Evolutionary conservation across 164 flowering plant species (phyloP), one percentile per base, ranked within the genome.

Genomic region (Piper longum): DNA sequence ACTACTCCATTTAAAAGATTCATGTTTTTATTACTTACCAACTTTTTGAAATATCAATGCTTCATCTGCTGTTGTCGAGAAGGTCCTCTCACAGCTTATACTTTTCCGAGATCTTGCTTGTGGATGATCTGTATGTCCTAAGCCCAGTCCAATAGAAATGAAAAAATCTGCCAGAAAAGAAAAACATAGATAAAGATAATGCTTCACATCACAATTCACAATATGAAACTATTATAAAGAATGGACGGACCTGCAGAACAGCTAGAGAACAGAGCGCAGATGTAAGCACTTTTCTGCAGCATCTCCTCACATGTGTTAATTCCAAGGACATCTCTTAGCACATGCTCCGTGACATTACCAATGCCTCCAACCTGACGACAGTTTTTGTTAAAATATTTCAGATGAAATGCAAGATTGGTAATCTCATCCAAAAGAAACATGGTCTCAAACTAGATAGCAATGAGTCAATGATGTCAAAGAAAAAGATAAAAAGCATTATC

Each of bases 331-430:
- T 80, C 88, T 73, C 73, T 84, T 66, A 93, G 64, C 56, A 85
- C 76, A 68, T 73, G 78, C 70, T 93, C 99, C 4, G 99, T 93
- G 68, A 93, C 99, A 77, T 85, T 90, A 65, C 99, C 99, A 67
- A 93, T 90, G 71, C 99, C 99, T 18, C 96, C 96, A 74, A 93
- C 81, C 99, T 93, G 85, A 61, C 13, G 9, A 18, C 18, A 5
- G 14, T 17, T 16, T 26, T 26, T 26, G 36, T 26, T 26, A 7
- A 41, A 11, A 17, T 41, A 56, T 43, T 40, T 39, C 9, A 8
- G 56, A 16, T 2, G 12, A 48, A 12, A 48, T 12, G 14, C 14
- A 48, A 48, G 9, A 39, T 52, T 41, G 6, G 3, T 52, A 9
- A 16, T 8, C 52, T 48, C 2, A 12, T 48, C 14, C 14, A 48